Percentiles rank a stretch among this genome's conserved stretches.
Evolutionary conservation across 1,139 yeast species (phyloP).

Genomic region (Yamadazyma triangularis): DNA sequence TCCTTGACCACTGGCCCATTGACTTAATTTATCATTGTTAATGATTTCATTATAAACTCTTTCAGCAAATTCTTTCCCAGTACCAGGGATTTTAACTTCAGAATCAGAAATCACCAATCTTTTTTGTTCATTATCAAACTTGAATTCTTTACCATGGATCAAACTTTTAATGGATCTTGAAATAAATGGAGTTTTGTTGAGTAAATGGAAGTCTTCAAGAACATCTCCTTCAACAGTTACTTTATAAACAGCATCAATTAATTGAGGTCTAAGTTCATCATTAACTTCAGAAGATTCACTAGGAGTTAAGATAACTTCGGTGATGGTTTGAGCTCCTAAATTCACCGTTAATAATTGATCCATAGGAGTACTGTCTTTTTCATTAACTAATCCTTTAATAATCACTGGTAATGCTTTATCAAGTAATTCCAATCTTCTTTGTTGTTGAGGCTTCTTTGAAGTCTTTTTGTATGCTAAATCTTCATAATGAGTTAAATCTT

Average conservation of each 20-base stretch:
- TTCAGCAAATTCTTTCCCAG: slow-evolving; percentile 63
- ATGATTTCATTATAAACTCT: slow-evolving; percentile 49
- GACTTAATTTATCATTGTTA: slow-evolving; percentile 39
- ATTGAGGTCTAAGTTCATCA: slow-evolving; percentile 38
- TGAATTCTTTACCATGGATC: slow-evolving; percentile 63
- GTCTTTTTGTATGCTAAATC: slow-evolving; percentile 63
- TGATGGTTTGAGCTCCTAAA: slow-evolving; percentile 77
- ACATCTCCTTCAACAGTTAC: slow-evolving; percentile 63
- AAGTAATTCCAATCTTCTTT: slow-evolving; percentile 68
- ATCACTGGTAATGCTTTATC: slow-evolving; percentile 64
- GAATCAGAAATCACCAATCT: slow-evolving; percentile 41
- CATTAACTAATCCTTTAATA: slow-evolving; percentile 49
- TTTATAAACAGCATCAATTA: slow-evolving; percentile 53
- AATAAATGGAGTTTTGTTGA: slow-evolving; percentile 65
- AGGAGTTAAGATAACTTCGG: slow-evolving; percentile 61
- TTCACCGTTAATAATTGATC: slow-evolving; percentile 54
- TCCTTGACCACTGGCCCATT: slow-evolving; percentile 76
- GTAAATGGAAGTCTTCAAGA: slow-evolving; percentile 61
- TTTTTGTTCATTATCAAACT: slow-evolving; percentile 64
- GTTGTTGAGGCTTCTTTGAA: slow-evolving; percentile 80
- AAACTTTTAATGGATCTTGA: slow-evolving; percentile 74
- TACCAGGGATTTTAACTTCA: slow-evolving; percentile 45
- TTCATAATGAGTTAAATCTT: slow-evolving; percentile 57
- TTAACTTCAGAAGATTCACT: slow-evolving; percentile 48
- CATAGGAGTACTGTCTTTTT: slow-evolving; percentile 20